phyloP scores from a whole-genome alignment of 345 rosid species.

The Sonneratia caseolaris region DNA sequence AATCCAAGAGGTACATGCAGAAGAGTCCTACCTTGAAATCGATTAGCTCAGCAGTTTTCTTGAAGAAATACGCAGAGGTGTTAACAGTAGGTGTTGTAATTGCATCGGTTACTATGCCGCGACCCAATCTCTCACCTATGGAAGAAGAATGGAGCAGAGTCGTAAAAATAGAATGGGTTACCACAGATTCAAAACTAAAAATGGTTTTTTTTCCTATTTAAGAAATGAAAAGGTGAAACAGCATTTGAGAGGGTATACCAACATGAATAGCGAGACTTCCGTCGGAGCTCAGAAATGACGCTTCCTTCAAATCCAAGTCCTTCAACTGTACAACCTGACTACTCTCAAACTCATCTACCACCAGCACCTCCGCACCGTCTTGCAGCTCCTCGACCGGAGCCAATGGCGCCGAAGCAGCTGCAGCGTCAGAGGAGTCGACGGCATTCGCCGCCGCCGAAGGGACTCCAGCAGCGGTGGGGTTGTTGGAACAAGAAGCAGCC shows the following conservation, averaged over 20 bases:
- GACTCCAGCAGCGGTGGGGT: slow-evolving; percentile 25
- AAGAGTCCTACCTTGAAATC: slow-evolving; percentile 67
- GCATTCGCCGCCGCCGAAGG: slow-evolving; percentile 42
- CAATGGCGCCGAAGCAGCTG: slow-evolving; percentile 29
- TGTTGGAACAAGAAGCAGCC: slow-evolving; percentile 92
- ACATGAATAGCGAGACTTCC: slow-evolving; percentile 92
- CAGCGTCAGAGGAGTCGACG: slow-evolving; percentile 23
- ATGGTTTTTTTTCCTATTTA: background rate
- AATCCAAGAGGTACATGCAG: background rate
- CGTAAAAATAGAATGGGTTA: background rate
- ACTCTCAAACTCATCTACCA: slow-evolving; percentile 30
- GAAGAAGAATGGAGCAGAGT: slow-evolving; percentile 4
- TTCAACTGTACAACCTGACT: slow-evolving; percentile 44
- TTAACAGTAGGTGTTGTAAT: slow-evolving; percentile 92
- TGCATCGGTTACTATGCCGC: slow-evolving; percentile 93
- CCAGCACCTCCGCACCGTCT: slow-evolving; percentile 29
- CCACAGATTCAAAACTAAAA: background rate
- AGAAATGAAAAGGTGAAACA: background rate
- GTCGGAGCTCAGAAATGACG: slow-evolving; percentile 71
- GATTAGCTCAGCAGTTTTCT: slow-evolving; percentile 72
- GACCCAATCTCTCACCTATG: slow-evolving; percentile 87
- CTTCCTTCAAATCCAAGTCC: slow-evolving; percentile 22
- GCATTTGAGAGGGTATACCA: slow-evolving; percentile 28
- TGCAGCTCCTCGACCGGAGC: slow-evolving; percentile 22
- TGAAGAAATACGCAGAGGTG: slow-evolving; percentile 86